Percentiles rank a stretch among this genome's conserved stretches.
These are phyloP conservation scores for Tetramitus jugosus DNA, from an alignment of 208 protist species.

Conservation along the genomic window DNA sequence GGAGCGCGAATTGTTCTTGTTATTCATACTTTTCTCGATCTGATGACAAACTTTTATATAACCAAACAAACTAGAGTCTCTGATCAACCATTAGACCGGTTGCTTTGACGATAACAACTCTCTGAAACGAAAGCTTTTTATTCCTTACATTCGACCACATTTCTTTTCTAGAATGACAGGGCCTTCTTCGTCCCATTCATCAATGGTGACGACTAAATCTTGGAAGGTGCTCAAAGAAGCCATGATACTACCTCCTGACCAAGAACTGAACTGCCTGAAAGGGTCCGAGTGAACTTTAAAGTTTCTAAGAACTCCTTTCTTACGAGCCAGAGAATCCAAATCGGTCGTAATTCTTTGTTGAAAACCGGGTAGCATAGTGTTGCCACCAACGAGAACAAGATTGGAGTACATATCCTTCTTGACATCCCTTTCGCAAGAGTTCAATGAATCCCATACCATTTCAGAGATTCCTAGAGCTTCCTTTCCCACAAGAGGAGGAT, in stretches of 20 bases:
- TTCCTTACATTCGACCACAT: neutral
- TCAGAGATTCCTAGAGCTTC: slow-evolving; percentile 20
- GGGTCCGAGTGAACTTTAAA: slow-evolving; percentile 60
- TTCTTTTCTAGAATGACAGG: slow-evolving; percentile 49
- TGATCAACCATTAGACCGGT: too few species aligned
- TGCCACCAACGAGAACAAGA: slow-evolving; percentile 86
- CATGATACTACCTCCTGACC: slow-evolving; percentile 62
- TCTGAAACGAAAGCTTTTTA: neutral
- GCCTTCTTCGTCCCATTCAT: slow-evolving; percentile 68
- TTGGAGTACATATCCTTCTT: slow-evolving; percentile 63
- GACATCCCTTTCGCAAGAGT: slow-evolving; percentile 60
- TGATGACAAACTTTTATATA: too few species aligned
- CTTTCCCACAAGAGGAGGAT: slow-evolving; percentile 25
- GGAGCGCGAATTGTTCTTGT: too few species aligned
- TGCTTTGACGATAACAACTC: too few species aligned
- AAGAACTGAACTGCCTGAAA: slow-evolving; percentile 59
- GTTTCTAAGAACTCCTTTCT: neutral
- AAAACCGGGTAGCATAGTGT: slow-evolving; percentile 62
- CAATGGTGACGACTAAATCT: slow-evolving; percentile 52
- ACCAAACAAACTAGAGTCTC: too few species aligned
- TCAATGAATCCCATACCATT: slow-evolving; percentile 70
- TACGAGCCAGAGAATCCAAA: slow-evolving; percentile 36
- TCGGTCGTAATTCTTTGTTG: slow-evolving; percentile 67
- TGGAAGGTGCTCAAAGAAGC: slow-evolving; percentile 47
- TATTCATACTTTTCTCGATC: too few species aligned